phyloP scores from a whole-genome alignment of 148 eudicot species.

The Rheum nobile region DNA sequence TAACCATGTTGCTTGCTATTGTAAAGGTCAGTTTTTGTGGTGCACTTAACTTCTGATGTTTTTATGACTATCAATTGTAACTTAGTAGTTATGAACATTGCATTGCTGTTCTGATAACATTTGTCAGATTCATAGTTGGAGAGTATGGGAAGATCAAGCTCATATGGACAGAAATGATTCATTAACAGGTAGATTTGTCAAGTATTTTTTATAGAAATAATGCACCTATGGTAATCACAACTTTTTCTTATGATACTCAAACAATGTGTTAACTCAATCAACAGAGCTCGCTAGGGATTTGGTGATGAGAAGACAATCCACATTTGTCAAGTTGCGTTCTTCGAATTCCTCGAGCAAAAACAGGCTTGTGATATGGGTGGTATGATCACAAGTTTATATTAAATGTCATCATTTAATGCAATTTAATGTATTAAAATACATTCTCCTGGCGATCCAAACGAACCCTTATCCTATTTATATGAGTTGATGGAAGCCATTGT shows the following conservation, averaged over 20 bases:
- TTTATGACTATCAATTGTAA: background rate
- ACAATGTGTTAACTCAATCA: slow-evolving; percentile 1
- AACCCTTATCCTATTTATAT: background rate
- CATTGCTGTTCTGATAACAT: slow-evolving; percentile 7
- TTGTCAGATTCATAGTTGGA: slow-evolving; percentile 78
- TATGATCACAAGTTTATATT: slow-evolving; percentile 21
- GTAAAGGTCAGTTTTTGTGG: slow-evolving; percentile 48
- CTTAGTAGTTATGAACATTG: background rate
- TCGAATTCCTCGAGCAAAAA: slow-evolving; percentile 48
- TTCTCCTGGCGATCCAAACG: too few species aligned
- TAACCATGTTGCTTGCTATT: slow-evolving; percentile 94
- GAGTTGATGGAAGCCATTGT: background rate
- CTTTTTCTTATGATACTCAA: background rate
- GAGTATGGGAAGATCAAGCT: slow-evolving; percentile 91
- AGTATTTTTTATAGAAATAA: background rate
- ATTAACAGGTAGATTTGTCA: slow-evolving; percentile 39
- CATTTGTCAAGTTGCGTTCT: slow-evolving; percentile 58
- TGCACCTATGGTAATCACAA: background rate
- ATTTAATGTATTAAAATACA: too few species aligned
- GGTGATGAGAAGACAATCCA: slow-evolving; percentile 74
- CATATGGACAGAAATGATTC: slow-evolving; percentile 56
- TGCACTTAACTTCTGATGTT: too few species aligned
- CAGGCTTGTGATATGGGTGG: slow-evolving; percentile 68
- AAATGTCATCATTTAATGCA: too few species aligned
- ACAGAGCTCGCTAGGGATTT: slow-evolving; percentile 74